A percentile compares a stretch with the other conserved stretches of the same genome.
Evolutionary conservation across 148 eudicot genomes (phyloP).

Genomic region (Diospyros lotus): DNA sequence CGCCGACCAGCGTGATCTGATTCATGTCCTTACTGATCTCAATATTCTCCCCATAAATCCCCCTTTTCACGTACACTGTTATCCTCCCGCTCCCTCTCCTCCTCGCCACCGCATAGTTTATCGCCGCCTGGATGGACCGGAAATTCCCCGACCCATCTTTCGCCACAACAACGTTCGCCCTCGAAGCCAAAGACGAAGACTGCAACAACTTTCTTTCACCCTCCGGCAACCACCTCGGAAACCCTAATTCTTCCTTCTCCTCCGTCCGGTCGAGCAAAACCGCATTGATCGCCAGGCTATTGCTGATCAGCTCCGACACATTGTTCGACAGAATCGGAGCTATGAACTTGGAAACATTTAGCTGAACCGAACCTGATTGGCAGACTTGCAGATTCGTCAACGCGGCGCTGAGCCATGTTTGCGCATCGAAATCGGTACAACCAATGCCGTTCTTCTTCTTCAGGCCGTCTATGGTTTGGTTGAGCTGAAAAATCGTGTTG

Average conservation of each 20-base stretch:
- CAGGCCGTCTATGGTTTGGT: conserved; percentile 17
- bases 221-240: conserved; percentile 30
- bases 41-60: conserved; percentile 38
- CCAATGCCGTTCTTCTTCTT: neutral
- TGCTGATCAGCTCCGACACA: conserved; percentile 48
- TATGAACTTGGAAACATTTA: conserved; percentile 26
- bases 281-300: conserved; percentile 39
- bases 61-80: conserved; percentile 31
- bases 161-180: conserved; percentile 32
- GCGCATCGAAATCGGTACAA: conserved; percentile 1
- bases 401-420: conserved; percentile 26
- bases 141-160: conserved; percentile 34
- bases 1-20: conserved; percentile 22
- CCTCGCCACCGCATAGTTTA: conserved; percentile 25
- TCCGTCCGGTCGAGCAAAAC: neutral
- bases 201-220: conserved; percentile 32
- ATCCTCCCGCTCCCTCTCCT: conserved; percentile 28
- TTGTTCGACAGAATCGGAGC: conserved; percentile 29
- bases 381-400: conserved; percentile 34
- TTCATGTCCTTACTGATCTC: conserved; percentile 12
- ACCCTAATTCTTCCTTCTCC: neutral
- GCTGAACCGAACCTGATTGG: conserved; percentile 21
- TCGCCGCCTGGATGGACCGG: conserved; percentile 35
- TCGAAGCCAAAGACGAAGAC: conserved; percentile 12
- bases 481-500: conserved; percentile 46